Conservation (phyloP, 2,329 filamentous ascomycete species). For the Teratosphaeriaceae sp. region DNA sequence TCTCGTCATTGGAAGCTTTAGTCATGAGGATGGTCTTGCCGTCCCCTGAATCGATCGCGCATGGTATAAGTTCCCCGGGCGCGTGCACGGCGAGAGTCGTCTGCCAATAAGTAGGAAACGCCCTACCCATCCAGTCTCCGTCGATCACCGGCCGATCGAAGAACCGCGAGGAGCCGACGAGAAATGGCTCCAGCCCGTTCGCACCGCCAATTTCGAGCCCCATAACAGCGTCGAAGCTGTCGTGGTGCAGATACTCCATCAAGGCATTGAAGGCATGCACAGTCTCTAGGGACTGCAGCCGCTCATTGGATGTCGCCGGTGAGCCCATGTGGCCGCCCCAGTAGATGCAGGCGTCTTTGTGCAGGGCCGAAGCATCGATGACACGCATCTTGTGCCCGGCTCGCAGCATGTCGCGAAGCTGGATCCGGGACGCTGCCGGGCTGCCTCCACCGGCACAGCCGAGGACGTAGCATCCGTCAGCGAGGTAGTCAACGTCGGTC, state of each 20-base stretch:
- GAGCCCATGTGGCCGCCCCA: constrained; percentile 54
- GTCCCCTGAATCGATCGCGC: constrained; percentile 40
- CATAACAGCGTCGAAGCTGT: constrained; percentile 51
- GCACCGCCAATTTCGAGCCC: constrained; percentile 61
- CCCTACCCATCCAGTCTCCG: constrained; percentile 42
- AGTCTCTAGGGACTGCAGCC: constrained; percentile 50
- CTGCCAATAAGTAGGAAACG: constrained; percentile 42
- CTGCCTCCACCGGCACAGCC: constrained; percentile 56
- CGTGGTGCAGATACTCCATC: constrained; percentile 43
- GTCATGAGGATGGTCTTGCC: constrained; percentile 41
- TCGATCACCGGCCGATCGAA: constrained; percentile 41
- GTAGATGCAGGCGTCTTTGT: constrained; percentile 47
- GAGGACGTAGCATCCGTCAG: constrained; percentile 54
- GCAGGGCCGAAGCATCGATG: constrained; percentile 45
- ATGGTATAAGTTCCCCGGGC: constrained; percentile 37
- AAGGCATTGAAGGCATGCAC: constrained; percentile 38
- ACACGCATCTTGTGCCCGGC: constrained; percentile 47
- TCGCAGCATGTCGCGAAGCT: constrained; percentile 46
- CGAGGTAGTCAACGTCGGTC: constrained; percentile 51
- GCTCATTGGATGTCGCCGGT: constrained; percentile 56
- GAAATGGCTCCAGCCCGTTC: constrained; percentile 55
- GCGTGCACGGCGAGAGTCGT: constrained; percentile 39
- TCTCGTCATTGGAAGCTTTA: constrained; percentile 34
- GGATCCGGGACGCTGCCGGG: constrained; percentile 47
- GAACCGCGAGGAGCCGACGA: constrained; percentile 48